phyloP scores from a whole-genome alignment of 108 stramenopile species.

The Chaetoceros muelleri region DNA sequence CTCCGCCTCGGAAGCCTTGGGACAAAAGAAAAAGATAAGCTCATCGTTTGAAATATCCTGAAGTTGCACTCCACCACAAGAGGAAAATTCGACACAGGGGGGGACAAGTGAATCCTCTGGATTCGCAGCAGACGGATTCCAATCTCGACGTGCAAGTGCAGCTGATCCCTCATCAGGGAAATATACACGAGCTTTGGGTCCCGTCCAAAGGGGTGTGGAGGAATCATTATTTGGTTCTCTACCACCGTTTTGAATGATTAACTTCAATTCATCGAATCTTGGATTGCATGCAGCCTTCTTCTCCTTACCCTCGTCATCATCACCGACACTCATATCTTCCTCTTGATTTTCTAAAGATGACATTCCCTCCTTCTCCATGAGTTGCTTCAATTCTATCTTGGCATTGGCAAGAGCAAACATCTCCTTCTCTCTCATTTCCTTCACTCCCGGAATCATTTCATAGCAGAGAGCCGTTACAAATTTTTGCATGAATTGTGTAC shows the following conservation, averaged over 20 bases:
- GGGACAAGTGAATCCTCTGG: slow-evolving; percentile 36
- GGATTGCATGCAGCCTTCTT: slow-evolving; percentile 9
- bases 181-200: slow-evolving; percentile 61
- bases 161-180: slow-evolving; percentile 93
- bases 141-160: slow-evolving; percentile 80
- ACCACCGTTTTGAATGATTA: slow-evolving; percentile 43
- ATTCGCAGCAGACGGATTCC: slow-evolving; percentile 28
- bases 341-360: neutral
- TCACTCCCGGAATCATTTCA: slow-evolving; percentile 46
- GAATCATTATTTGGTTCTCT: slow-evolving; percentile 11
- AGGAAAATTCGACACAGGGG: slow-evolving; percentile 55
- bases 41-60: slow-evolving; percentile 41
- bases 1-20: slow-evolving; percentile 65
- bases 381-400: slow-evolving; percentile 37
- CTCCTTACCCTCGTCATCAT: slow-evolving; percentile 17
- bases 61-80: slow-evolving; percentile 57
- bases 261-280: slow-evolving; percentile 17
- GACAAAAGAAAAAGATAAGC: slow-evolving; percentile 70
- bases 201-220: slow-evolving; percentile 17
- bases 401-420: slow-evolving; percentile 47
- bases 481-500: slow-evolving; percentile 80
- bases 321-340: slow-evolving; percentile 11
- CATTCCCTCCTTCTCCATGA: slow-evolving; percentile 19
- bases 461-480: slow-evolving; percentile 62
- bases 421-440: slow-evolving; percentile 37